These are phyloP conservation scores for Theileria annulata DNA, from an alignment of 169 alveolate genomes.

Conservation along the genomic window DNA sequence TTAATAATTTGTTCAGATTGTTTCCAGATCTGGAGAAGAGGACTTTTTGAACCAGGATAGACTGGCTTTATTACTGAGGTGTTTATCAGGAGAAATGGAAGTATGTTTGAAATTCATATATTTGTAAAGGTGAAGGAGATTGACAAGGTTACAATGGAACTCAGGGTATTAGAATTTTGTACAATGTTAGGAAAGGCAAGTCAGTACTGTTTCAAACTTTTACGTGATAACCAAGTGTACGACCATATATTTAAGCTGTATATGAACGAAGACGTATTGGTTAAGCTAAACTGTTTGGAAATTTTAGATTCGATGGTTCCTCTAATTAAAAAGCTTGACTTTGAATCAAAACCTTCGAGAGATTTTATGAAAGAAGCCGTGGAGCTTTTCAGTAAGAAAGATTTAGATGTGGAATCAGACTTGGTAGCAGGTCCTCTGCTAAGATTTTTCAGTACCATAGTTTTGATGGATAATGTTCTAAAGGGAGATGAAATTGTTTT, in stretches of 20 bases:
- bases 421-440: conserved; percentile 34
- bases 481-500: background rate
- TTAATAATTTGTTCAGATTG: background rate
- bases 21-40: background rate
- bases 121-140: background rate
- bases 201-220: conserved; percentile 10
- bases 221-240: conserved; percentile 28
- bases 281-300: conserved; percentile 55
- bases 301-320: conserved; percentile 29
- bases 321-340: conserved; percentile 15
- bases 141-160: conserved; percentile 28
- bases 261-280: conserved; percentile 38
- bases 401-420: conserved; percentile 5
- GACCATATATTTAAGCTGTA: conserved; percentile 21
- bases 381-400: background rate
- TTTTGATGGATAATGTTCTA: conserved; percentile 6
- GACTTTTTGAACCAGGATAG: background rate
- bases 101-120: background rate
- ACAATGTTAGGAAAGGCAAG: conserved; percentile 22
- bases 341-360: conserved; percentile 2
- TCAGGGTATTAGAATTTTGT: conserved; percentile 46
- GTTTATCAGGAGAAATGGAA: conserved; percentile 5
- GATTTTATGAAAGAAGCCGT: conserved; percentile 37
- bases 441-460: conserved; percentile 20
- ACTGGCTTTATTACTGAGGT: background rate